These are phyloP conservation scores for Monilinia polystroma DNA, from an alignment of 2,329 filamentous ascomycete genomes.

Conservation along the genomic window DNA sequence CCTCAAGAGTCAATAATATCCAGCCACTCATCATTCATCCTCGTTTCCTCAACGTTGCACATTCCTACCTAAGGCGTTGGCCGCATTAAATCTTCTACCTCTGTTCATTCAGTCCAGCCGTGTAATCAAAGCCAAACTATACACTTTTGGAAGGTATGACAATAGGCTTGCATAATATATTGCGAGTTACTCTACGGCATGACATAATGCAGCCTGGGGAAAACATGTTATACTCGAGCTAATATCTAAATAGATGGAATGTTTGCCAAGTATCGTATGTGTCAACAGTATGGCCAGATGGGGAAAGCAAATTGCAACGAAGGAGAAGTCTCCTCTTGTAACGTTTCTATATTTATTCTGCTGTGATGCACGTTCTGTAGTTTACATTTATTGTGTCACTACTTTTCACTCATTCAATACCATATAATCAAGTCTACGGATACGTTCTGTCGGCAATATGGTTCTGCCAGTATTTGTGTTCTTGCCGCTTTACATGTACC, in stretches of 20 bases:
- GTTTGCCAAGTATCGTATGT: constrained; percentile 11
- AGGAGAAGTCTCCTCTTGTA: constrained; percentile 12
- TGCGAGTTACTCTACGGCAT: not conserved
- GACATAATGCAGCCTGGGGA: not conserved
- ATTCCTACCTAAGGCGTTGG: constrained; percentile 1
- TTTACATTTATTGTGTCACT: constrained; percentile 3
- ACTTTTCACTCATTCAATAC: not conserved
- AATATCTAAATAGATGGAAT: not conserved
- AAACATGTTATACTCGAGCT: not conserved
- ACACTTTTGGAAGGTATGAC: constrained; percentile 17
- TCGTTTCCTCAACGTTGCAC: constrained; percentile 6
- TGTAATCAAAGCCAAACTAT: not conserved
- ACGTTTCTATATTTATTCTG: constrained; percentile 18
- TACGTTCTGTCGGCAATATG: constrained; percentile 3
- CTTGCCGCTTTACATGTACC: constrained; percentile 34
- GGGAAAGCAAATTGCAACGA: constrained; percentile 7
- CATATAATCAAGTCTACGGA: not conserved
- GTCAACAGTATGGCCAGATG: constrained; percentile 1
- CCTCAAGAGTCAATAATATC: constrained; percentile 2
- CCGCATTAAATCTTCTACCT: not conserved
- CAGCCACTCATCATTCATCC: not conserved
- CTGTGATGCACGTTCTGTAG: constrained; percentile 3
- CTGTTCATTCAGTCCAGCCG: not conserved
- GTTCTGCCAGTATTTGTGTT: constrained; percentile 27
- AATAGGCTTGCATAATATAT: constrained; percentile 12